Percentiles rank a stretch among this genome's conserved stretches.
phyloP scores from a whole-genome alignment of 2,329 filamentous ascomycete species.

The Esteya vermicola region DNA sequence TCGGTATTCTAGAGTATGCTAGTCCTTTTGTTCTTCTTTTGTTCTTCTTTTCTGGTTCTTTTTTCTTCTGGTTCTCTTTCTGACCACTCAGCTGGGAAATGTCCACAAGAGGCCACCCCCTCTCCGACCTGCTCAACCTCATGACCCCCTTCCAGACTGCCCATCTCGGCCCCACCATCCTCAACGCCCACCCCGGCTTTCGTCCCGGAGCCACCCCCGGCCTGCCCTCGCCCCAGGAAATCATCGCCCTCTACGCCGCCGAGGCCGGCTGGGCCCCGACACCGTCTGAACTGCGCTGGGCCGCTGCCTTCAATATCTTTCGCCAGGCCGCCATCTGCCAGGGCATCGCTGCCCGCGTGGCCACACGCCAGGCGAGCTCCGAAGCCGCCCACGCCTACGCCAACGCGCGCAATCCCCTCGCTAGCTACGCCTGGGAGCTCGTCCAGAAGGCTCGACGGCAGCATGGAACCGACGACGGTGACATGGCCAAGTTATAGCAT shows the following conservation, averaged over 20 bases:
- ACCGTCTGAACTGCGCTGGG: constrained; percentile 41
- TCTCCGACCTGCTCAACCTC: constrained; percentile 81
- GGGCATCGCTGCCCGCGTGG: constrained; percentile 83
- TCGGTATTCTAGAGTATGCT: constrained; percentile 80
- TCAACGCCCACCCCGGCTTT: constrained; percentile 35
- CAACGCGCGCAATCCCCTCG: constrained; percentile 54
- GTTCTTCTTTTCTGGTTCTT: not conserved
- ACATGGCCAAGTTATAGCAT: constrained; percentile 8
- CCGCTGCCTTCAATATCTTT: constrained; percentile 48
- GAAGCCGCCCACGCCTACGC: constrained; percentile 64
- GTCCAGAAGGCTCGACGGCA: constrained; percentile 30
- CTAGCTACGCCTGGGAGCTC: constrained; percentile 63
- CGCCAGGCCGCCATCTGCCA: constrained; percentile 53
- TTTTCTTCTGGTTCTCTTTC: not conserved
- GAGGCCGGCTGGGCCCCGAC: constrained; percentile 39
- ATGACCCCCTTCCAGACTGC: constrained; percentile 34
- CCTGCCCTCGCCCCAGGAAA: constrained; percentile 19
- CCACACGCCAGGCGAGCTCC: constrained; percentile 77
- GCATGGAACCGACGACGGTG: constrained; percentile 1
- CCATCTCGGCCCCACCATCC: constrained; percentile 12
- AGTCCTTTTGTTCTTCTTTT: not conserved
- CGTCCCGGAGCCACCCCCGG: constrained; percentile 49
- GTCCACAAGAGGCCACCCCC: constrained; percentile 91
- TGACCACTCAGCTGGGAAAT: constrained; percentile 66
- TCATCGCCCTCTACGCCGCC: constrained; percentile 23